Base-by-base conservation (phyloP, 352 stramenopile species). In the Phytophthora niederhauseri region DNA sequence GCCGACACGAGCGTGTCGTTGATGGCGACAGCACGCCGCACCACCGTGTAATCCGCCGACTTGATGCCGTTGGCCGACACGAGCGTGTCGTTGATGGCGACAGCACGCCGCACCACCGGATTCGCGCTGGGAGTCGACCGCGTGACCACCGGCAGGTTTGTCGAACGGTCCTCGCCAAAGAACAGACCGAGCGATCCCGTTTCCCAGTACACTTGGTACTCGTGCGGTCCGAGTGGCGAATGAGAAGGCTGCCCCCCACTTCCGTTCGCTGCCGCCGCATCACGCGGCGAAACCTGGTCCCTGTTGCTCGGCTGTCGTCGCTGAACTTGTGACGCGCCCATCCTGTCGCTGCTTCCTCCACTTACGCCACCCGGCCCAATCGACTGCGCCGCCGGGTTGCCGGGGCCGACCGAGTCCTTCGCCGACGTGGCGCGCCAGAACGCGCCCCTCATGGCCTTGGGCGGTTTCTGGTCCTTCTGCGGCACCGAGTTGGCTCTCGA, bases 131-230 rank as follows among this genome's bases (percentile, higher is more conserved):
- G 64, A 46, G 85, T 91, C 1, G 84, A 87, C 14, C 89, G 76
- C 30, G 87, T 96, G 34, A 96, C 83, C n/a, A 96, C 82, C 0
- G 89, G 89, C 14, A 91, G 75, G 12, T 82, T 89, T 0, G 85
- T 92, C 3, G 71, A 43, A 12, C 80, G 78, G 43, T 96, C 80
- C 60, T 96, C 89, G 0, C 84, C 89, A 68, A 96, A 96, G 61
- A 94, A 94, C 24, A 96, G 38, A n/a, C 89, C 89, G 6, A 96
- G 58, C 6, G 85, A 89, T 0, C 89, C 89, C 0, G 85, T 92
- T 48, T 92, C 85, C 89, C 89, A 96, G 50, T 84, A 82, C 30
- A 95, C 88, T 58, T 94, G 81, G 52, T 91, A 92, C 38, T 90
- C 80, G 41, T 84, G 72, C 14, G 52, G 20, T 15, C 64, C 68